phyloP scores from a whole-genome alignment of 1,284 basidiomycete genomes.

The Pterula multifida region DNA sequence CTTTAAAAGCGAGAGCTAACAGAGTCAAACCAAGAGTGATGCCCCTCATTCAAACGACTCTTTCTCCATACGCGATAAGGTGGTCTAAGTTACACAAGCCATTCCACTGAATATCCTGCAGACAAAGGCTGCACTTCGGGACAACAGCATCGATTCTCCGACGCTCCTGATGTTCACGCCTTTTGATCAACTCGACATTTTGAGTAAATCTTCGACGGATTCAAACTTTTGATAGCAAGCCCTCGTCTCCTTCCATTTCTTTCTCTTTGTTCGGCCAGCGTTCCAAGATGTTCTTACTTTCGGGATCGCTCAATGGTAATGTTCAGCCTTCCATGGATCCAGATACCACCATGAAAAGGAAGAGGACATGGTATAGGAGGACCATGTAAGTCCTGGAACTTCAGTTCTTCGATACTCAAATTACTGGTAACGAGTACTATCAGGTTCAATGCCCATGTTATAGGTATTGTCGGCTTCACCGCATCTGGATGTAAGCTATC shows the following conservation, averaged over 20 bases:
- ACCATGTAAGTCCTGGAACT: constrained; percentile 5
- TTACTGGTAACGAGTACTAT: neutral
- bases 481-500: constrained; percentile 6
- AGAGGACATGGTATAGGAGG: constrained; percentile 8
- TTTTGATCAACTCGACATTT: too few species aligned
- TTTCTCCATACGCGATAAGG: too few species aligned
- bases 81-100: too few species aligned
- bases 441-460: constrained; percentile 9
- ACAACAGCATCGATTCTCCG: too few species aligned
- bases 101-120: too few species aligned
- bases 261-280: neutral
- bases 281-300: neutral
- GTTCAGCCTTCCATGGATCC: neutral
- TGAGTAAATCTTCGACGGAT: too few species aligned
- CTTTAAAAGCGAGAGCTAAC: too few species aligned
- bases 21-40: too few species aligned
- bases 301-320: neutral
- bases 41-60: too few species aligned
- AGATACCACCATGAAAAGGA: constrained; percentile 1
- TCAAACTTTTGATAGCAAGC: too few species aligned
- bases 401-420: neutral
- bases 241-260: neutral
- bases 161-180: too few species aligned
- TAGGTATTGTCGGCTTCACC: constrained; percentile 8
- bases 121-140: too few species aligned